Evolutionary conservation across 2,329 filamentous ascomycete species (phyloP).

Genomic region (Xylaria sp.): DNA sequence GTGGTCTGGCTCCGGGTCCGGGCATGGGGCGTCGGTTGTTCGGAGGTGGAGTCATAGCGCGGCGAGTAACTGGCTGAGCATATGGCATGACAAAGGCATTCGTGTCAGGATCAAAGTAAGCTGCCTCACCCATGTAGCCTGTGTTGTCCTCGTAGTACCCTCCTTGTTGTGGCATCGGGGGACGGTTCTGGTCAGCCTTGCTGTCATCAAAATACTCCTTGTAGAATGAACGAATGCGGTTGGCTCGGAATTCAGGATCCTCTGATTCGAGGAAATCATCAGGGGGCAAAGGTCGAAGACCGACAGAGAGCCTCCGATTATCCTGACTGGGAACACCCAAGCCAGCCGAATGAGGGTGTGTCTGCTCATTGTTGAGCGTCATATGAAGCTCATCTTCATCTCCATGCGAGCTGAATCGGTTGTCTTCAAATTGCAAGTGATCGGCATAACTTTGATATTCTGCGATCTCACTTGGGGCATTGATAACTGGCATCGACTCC

Average conservation of each 20-base stretch:
- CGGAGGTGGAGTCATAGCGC: constrained; percentile 95
- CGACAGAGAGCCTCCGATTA: constrained; percentile 71
- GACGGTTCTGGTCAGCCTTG: constrained; percentile 40
- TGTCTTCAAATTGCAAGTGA: constrained; percentile 43
- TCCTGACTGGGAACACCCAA: constrained; percentile 66
- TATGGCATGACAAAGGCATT: constrained; percentile 83
- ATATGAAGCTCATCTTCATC: constrained; percentile 47
- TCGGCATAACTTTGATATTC: constrained; percentile 45
- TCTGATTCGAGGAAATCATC: constrained; percentile 82
- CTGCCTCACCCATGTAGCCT: constrained; percentile 74
- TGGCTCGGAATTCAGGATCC: constrained; percentile 92
- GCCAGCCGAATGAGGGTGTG: constrained; percentile 48
- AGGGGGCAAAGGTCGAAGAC: constrained; percentile 86
- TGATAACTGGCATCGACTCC: constrained; percentile 49
- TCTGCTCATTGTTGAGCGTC: constrained; percentile 40
- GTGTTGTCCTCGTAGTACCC: constrained; percentile 78
- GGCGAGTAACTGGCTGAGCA: constrained; percentile 83
- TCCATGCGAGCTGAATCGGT: constrained; percentile 42
- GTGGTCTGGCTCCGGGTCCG: constrained; percentile 45
- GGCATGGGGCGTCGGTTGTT: constrained; percentile 51
- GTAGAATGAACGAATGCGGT: constrained; percentile 98
- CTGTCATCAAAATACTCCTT: constrained; percentile 98
- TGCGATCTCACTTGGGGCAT: constrained; percentile 36
- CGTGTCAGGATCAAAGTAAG: constrained; percentile 73
- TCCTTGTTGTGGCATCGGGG: constrained; percentile 40